Evolutionary conservation across 208 protist species (phyloP).

Genomic region (Trypanosoma boissoni): DNA sequence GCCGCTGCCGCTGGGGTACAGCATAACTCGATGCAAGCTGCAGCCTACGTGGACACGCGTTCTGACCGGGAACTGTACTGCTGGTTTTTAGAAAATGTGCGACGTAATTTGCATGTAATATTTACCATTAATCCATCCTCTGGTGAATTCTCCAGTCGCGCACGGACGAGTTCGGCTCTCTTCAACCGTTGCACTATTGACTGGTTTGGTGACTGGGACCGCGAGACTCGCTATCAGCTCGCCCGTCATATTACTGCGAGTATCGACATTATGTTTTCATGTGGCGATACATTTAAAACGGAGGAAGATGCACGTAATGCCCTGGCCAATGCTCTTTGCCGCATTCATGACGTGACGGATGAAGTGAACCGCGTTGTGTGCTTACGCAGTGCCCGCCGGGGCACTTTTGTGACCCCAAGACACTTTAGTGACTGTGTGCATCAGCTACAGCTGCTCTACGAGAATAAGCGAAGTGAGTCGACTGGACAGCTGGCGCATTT

Average conservation of each 20-base stretch:
- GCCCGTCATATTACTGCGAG: constrained; percentile 82
- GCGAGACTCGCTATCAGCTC: constrained; percentile 93
- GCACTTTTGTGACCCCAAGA: constrained; percentile 96
- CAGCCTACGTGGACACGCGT: constrained; percentile 67
- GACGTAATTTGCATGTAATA: constrained; percentile 98
- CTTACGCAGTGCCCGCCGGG: constrained; percentile 72
- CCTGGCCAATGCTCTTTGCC: constrained; percentile 88
- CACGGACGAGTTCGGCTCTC: constrained; percentile 97
- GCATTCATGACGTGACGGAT: constrained; percentile 91
- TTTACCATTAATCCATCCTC: constrained; percentile 99
- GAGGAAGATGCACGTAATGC: constrained; percentile 61
- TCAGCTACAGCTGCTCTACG: constrained; percentile 93
- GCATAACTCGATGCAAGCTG: constrained; percentile 10
- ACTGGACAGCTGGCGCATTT: constrained; percentile 96
- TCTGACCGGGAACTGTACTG: constrained; percentile 94
- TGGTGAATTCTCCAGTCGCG: constrained; percentile 94
- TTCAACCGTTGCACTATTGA: constrained; percentile 99
- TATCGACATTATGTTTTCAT: constrained; percentile 86
- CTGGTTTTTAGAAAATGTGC: constrained; percentile 96
- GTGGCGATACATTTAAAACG: constrained; percentile 35
- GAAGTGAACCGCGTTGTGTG: constrained; percentile 79
- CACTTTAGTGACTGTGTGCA: constrained; percentile 98
- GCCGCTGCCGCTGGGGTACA: constrained; percentile 2
- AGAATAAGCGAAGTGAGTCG: constrained; percentile 92
- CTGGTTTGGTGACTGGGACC: constrained; percentile 99